phyloP scores from a whole-genome alignment of 2,329 filamentous ascomycete genomes.

The Nigrospora osmanthi region DNA sequence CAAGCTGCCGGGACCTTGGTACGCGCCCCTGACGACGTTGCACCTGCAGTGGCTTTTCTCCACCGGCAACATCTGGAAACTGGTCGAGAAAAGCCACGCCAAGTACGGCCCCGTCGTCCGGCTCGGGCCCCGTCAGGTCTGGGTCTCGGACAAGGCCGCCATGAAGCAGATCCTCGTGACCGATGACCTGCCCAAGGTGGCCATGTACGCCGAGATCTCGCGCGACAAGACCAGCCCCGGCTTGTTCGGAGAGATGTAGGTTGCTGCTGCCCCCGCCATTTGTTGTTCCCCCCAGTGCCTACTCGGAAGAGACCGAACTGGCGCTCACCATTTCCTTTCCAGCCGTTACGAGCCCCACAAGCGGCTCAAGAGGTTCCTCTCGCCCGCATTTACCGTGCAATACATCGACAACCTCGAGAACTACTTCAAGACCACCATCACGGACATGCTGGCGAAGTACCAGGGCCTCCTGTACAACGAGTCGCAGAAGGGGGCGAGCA shows the following conservation, averaged over 20 bases:
- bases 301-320: not conserved
- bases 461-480: slow-evolving; percentile 1
- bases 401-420: slow-evolving; percentile 16
- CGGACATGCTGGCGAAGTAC: slow-evolving; percentile 9
- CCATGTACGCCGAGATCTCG: slow-evolving; percentile 13
- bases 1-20: slow-evolving; percentile 10
- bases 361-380: slow-evolving; percentile 15
- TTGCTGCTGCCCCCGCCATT: not conserved
- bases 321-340: slow-evolving; percentile 5
- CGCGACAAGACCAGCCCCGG: slow-evolving; percentile 7
- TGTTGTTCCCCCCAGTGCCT: not conserved
- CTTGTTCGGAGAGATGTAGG: slow-evolving; percentile 13
- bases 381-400: slow-evolving; percentile 15
- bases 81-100: slow-evolving; percentile 8
- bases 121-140: slow-evolving; percentile 12
- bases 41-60: slow-evolving; percentile 12
- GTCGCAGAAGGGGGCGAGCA: slow-evolving; percentile 1
- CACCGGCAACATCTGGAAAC: slow-evolving; percentile 13
- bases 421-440: slow-evolving; percentile 11
- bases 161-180: slow-evolving; percentile 12
- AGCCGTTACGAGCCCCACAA: slow-evolving; percentile 15
- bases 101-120: slow-evolving; percentile 12
- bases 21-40: slow-evolving; percentile 10
- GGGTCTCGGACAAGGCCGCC: slow-evolving; percentile 12
- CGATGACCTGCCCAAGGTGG: slow-evolving; percentile 12